phyloP scores from a whole-genome alignment of 73 alveolate species.

The Urostyla sp. region DNA sequence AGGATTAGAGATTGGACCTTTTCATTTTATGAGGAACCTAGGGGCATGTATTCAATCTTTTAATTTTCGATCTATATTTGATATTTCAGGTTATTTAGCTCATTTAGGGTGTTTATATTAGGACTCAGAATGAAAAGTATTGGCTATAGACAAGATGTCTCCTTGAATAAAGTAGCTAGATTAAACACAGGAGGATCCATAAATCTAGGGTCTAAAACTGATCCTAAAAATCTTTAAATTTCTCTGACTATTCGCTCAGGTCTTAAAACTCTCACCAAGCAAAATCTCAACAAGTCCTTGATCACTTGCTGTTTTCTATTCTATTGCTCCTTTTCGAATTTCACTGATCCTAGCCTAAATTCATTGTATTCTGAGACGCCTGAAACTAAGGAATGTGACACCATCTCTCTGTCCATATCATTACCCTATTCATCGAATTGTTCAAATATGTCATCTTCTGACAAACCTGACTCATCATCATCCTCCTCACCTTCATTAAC shows the following conservation, averaged over 20 bases:
- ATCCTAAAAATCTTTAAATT: constrained; percentile 62
- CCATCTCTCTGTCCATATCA: no score
- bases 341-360: constrained; percentile 70
- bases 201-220: constrained; percentile 62
- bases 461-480: no score
- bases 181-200: constrained; percentile 73
- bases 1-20: constrained; percentile 49
- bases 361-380: constrained; percentile 72
- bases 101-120: constrained; percentile 64
- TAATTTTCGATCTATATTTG: not conserved
- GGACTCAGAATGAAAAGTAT: constrained; percentile 63
- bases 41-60: constrained; percentile 66
- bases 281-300: constrained; percentile 52
- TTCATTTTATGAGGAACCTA: constrained; percentile 61
- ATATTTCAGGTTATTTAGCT: constrained; percentile 56
- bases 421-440: no score
- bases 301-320: constrained; percentile 50
- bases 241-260: constrained; percentile 70
- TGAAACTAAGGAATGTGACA: constrained; percentile 56
- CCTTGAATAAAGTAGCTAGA: constrained; percentile 49
- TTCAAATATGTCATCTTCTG: constrained; percentile 7
- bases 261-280: constrained; percentile 60
- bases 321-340: constrained; percentile 67
- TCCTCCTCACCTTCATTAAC: constrained; percentile 55
- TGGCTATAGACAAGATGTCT: constrained; percentile 44